Base-by-base conservation (phyloP, 2,329 filamentous ascomycete species). In the Chaetomium sp. region DNA sequence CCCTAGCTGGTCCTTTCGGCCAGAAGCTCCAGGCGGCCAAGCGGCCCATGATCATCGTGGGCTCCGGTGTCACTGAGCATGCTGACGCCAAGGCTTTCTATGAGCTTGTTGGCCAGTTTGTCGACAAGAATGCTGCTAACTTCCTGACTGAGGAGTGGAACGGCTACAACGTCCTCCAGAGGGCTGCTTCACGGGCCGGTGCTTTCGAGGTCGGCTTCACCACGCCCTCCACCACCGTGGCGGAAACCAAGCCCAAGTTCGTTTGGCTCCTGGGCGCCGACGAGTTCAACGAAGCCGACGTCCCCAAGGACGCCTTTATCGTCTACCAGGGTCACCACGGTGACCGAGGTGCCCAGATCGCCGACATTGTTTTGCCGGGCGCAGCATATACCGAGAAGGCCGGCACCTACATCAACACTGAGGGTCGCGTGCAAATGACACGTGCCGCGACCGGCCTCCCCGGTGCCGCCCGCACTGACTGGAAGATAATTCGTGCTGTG, bases 291-390 rank as follows among this genome's bases (percentile, higher is more conserved):
- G 84, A 89, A 64, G 80, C 83, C 57, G 91, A 96, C 65, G 89
- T 99, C 56, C 94, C 94, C 66, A 95, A 94, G 79, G 88, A 94
- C 63, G 91, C 94, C 10, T 99, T 97, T 70, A 86, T 99, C 60
- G 83, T 99, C 67, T 99, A 99, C 79, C 94, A 99, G 75, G 94
- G 94, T 62, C 94, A 99, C 73, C 94, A 99, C 73, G 94, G 94
- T 74, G 94, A 99, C 76, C 83, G 83, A 52, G 94, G 92, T 62
- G 94, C 94, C 54, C 87, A 95, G 74, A 83, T 96, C 59, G 94
- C 94, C 49, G 92, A 99, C 67, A 84, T 99, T 56, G 82, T 99
- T 63, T 88, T 99, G 19, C 94, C 94, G 34, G 92, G 91, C 63
- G 91, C 91, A 50, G 91, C 94, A 10, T 99, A 96, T 77, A 97